Conservation (phyloP, 2,329 filamentous ascomycete species). For the Venturia asperata region DNA sequence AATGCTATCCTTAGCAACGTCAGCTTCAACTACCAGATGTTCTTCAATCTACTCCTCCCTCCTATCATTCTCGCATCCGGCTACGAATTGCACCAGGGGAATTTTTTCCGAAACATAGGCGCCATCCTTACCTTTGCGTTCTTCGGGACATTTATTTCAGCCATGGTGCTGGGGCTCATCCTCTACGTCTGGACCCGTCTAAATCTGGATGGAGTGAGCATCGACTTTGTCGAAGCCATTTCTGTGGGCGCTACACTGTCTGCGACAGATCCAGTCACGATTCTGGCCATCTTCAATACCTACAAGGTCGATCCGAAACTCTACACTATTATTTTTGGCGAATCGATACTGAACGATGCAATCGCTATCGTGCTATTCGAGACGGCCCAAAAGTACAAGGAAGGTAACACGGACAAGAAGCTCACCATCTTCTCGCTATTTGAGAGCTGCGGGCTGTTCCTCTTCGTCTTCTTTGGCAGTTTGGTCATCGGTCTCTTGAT, state of each 20-base stretch:
- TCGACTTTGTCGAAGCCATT: constrained; percentile 92
- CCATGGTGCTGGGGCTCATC: constrained; percentile 84
- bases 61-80: constrained; percentile 96
- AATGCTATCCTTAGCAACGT: constrained; percentile 83
- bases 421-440: constrained; percentile 77
- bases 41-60: constrained; percentile 97
- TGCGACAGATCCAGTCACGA: constrained; percentile 94
- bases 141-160: constrained; percentile 92
- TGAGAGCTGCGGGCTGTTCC: constrained; percentile 87
- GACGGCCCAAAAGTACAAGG: constrained; percentile 87
- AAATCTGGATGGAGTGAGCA: constrained; percentile 74
- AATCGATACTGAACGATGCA: constrained; percentile 96
- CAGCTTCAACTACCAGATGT: constrained; percentile 98
- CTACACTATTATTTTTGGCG: constrained; percentile 97
- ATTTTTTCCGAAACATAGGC: constrained; percentile 98
- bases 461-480: constrained; percentile 93
- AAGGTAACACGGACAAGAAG: constrained; percentile 59
- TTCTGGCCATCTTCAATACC: constrained; percentile 96
- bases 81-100: constrained; percentile 95
- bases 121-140: constrained; percentile 97
- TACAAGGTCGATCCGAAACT: constrained; percentile 99
- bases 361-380: constrained; percentile 98
- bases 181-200: constrained; percentile 84
- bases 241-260: constrained; percentile 94
- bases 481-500: constrained; percentile 81